phyloP scores from a whole-genome alignment of 108 stramenopile genomes.

The Fragilaria crotonensis region DNA sequence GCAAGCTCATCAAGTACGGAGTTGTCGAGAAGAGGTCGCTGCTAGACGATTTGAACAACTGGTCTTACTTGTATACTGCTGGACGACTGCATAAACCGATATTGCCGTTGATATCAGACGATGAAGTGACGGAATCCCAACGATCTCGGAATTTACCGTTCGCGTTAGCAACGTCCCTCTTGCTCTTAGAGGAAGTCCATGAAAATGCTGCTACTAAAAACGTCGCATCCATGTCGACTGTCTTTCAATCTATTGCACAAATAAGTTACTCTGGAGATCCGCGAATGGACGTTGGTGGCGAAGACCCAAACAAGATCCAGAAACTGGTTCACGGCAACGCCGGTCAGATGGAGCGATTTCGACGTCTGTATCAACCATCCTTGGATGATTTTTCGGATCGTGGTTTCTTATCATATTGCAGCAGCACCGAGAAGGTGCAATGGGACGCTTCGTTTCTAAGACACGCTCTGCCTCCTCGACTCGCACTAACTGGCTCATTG shows the following conservation, averaged over 20 bases:
- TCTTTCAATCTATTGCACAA: conserved; percentile 45
- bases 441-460: conserved; percentile 21
- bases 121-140: conserved; percentile 38
- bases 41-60: conserved; percentile 48
- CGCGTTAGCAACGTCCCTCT: conserved; percentile 58
- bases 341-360: conserved; percentile 66
- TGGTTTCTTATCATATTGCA: conserved; percentile 28
- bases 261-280: conserved; percentile 81
- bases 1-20: conserved; percentile 65
- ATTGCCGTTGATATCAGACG: conserved; percentile 7
- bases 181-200: conserved; percentile 21
- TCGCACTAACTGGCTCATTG: not conserved
- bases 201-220: not conserved
- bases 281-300: conserved; percentile 75
- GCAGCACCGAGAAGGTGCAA: conserved; percentile 22
- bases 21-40: conserved; percentile 55
- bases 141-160: conserved; percentile 34
- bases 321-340: conserved; percentile 57
- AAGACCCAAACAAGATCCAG: conserved; percentile 71
- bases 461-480: conserved; percentile 1
- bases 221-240: not conserved
- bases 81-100: conserved; percentile 82
- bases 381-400: conserved; percentile 21
- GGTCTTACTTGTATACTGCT: conserved; percentile 73
- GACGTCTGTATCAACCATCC: conserved; percentile 38